A percentile compares a stretch with the other conserved stretches of the same genome.
These are phyloP conservation scores for Coemansia sp. DNA, from an alignment of 192 early-diverging fungal species.

Conservation along the genomic window DNA sequence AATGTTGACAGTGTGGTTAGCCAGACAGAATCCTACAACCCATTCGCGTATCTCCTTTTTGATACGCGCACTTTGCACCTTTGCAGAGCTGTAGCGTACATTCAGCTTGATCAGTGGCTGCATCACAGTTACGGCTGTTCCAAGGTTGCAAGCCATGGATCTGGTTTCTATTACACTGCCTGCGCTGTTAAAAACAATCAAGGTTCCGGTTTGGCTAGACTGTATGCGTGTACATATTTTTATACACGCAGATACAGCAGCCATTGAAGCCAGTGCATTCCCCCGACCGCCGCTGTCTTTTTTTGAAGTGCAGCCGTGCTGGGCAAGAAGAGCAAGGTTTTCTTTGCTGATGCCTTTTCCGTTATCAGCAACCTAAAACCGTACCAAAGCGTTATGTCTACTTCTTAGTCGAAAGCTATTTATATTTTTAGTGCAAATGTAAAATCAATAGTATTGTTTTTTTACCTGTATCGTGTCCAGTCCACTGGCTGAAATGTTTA, in stretches of 20 bases:
- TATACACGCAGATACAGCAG: slow-evolving; percentile 18
- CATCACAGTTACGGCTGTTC: slow-evolving; percentile 29
- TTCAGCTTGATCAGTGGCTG: slow-evolving; percentile 34
- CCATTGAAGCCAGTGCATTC: slow-evolving; percentile 29
- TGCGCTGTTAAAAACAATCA: slow-evolving; percentile 18
- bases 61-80: slow-evolving; percentile 23
- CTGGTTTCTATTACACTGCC: slow-evolving; percentile 1
- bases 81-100: slow-evolving; percentile 32
- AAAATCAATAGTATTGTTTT: neutral
- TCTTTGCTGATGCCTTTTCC: slow-evolving; percentile 17
- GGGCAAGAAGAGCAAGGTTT: slow-evolving; percentile 15
- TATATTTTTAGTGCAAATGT: too few species aligned
- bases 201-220: slow-evolving; percentile 6
- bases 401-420: too few species aligned
- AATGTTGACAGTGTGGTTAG: slow-evolving; percentile 19
- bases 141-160: slow-evolving; percentile 18
- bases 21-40: slow-evolving; percentile 20
- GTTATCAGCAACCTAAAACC: slow-evolving; percentile 29
- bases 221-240: slow-evolving; percentile 26
- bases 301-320: slow-evolving; percentile 32
- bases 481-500: slow-evolving; percentile 12
- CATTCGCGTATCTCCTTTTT: slow-evolving; percentile 23
- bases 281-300: slow-evolving; percentile 1
- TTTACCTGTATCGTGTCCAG: slow-evolving; percentile 34
- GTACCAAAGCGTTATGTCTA: too few species aligned